Conservation (phyloP, 176 grass and related monocot genomes). For the Lolium multiflorum region DNA sequence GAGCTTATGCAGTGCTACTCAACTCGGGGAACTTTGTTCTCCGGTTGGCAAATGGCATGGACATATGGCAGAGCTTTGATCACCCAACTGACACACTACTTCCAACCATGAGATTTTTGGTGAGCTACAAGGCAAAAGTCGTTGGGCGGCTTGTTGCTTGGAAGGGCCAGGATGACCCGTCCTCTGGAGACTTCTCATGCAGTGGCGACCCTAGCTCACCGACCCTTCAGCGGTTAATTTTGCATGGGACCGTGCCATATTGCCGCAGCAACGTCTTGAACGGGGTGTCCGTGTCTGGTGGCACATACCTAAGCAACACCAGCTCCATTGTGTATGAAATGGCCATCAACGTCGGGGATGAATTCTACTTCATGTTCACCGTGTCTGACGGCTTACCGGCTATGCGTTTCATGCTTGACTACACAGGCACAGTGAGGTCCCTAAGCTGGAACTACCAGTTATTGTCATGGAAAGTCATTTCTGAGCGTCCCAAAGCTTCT, state of each 20-base stretch:
- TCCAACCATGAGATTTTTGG: background rate
- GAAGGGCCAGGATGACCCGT: background rate
- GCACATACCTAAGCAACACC: background rate
- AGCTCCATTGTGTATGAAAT: background rate
- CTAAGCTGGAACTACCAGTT: background rate
- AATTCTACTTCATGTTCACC: background rate
- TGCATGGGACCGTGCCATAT: background rate
- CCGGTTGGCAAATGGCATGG: background rate
- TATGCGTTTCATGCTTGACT: background rate
- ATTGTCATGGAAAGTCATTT: background rate
- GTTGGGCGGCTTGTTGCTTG: background rate
- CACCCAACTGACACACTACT: background rate
- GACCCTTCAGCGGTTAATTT: background rate
- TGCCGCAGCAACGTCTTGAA: background rate
- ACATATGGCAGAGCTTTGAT: background rate
- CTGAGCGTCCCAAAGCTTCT: background rate
- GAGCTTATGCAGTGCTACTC: background rate
- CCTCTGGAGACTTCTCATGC: slow-evolving; percentile 6
- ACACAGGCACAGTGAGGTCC: background rate
- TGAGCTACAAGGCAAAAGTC: slow-evolving; percentile 9
- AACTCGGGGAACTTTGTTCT: slow-evolving; percentile 2
- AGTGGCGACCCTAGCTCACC: background rate
- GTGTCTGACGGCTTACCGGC: background rate
- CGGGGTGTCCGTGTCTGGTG: background rate
- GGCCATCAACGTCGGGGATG: background rate